These are phyloP conservation scores for Entomortierella parvispora DNA, from an alignment of 192 early-diverging fungal genomes.

Conservation along the genomic window DNA sequence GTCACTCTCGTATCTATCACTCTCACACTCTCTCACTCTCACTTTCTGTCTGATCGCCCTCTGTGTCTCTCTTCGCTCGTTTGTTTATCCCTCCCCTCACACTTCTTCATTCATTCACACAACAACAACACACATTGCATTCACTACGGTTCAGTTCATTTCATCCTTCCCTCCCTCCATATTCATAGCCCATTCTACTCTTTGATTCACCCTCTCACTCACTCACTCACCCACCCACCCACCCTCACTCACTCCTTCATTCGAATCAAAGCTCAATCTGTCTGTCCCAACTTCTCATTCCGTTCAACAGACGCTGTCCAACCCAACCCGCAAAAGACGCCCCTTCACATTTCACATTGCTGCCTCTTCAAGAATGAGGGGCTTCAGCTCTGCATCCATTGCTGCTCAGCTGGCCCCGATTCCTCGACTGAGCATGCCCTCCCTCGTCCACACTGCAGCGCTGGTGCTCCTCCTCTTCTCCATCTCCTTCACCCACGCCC, in stretches of 20 bases:
- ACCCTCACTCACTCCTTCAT: background rate
- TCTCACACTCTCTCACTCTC: too few species aligned
- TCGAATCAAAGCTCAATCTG: too few species aligned
- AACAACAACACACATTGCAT: background rate
- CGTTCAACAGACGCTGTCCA: background rate
- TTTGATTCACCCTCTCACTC: background rate
- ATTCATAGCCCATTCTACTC: background rate
- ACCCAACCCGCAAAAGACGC: background rate
- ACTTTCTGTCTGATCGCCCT: too few species aligned
- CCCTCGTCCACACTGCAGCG: background rate
- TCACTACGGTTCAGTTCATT: too few species aligned
- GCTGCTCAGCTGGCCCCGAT: constrained; percentile 4
- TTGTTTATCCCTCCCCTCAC: too few species aligned
- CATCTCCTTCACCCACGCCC: too few species aligned
- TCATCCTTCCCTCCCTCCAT: background rate
- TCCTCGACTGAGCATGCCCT: background rate
- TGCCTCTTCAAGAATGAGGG: background rate
- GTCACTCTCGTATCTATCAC: too few species aligned
- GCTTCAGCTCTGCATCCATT: constrained; percentile 2
- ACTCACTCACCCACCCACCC: too few species aligned
- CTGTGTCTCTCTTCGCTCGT: too few species aligned
- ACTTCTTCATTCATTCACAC: too few species aligned
- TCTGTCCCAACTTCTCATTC: too few species aligned
- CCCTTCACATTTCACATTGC: background rate
- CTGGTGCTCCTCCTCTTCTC: background rate